Percentiles rank a stretch among this genome's conserved stretches.
Evolutionary conservation across 768 basidiomycete species (phyloP).

Genomic region (Boletus patriciae): DNA sequence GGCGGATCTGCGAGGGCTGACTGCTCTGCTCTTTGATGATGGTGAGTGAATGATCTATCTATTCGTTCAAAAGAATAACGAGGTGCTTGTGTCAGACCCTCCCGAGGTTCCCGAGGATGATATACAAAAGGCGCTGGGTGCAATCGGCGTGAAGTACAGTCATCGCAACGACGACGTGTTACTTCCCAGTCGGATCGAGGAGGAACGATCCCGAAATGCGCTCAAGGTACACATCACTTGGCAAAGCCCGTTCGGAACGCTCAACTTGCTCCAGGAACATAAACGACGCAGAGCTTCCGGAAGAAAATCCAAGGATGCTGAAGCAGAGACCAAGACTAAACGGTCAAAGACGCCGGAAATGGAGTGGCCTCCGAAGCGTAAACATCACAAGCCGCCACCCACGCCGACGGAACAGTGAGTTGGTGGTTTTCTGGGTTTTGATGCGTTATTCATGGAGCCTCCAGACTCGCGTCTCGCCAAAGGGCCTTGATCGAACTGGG

Average conservation of each 20-base stretch:
- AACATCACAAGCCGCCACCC: slow-evolving; percentile 50
- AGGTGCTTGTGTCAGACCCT: slow-evolving; percentile 32
- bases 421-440: neutral
- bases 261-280: slow-evolving; percentile 25
- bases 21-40: slow-evolving; percentile 69
- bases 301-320: slow-evolving; percentile 22
- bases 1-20: slow-evolving; percentile 60
- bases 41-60: slow-evolving; percentile 36
- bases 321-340: slow-evolving; percentile 4
- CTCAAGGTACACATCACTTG: slow-evolving; percentile 42
- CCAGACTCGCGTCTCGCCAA: slow-evolving; percentile 55
- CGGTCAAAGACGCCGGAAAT: slow-evolving; percentile 37
- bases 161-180: slow-evolving; percentile 76
- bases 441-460: neutral
- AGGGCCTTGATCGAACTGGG: slow-evolving; percentile 63
- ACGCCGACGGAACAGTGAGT: slow-evolving; percentile 55
- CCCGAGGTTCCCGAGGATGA: slow-evolving; percentile 42
- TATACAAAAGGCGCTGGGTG: slow-evolving; percentile 56
- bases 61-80: neutral
- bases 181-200: slow-evolving; percentile 65
- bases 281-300: slow-evolving; percentile 25
- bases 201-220: slow-evolving; percentile 55
- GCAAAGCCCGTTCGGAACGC: neutral
- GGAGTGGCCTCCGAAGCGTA: slow-evolving; percentile 66
- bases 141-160: slow-evolving; percentile 66